phyloP scores from a whole-genome alignment of 2,329 filamentous ascomycete genomes.

The Penicillium polonicum region DNA sequence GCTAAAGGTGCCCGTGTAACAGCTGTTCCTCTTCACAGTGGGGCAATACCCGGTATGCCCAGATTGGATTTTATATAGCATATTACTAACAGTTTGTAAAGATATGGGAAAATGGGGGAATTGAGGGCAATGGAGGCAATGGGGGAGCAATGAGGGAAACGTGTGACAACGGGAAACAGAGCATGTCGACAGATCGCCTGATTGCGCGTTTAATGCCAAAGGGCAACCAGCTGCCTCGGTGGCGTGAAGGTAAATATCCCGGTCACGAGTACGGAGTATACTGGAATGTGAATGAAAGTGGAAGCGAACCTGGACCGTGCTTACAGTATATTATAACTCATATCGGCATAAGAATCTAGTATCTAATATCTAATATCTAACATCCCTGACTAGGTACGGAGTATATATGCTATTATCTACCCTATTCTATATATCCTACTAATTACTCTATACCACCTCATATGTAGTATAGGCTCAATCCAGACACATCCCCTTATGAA shows the following conservation, averaged over 20 bases:
- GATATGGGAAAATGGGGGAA: neutral
- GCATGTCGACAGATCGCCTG: constrained; percentile 3
- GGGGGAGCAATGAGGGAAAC: neutral
- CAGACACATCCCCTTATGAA: neutral
- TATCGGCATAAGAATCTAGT: neutral
- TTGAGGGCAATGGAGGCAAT: neutral
- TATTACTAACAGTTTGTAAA: neutral
- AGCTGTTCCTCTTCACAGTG: constrained; percentile 17
- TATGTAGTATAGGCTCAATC: neutral
- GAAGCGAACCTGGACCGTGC: constrained; percentile 2
- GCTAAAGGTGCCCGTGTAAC: constrained; percentile 15
- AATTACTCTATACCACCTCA: no score
- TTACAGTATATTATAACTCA: neutral
- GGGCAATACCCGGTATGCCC: constrained; percentile 5
- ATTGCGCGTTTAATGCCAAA: constrained; percentile 1
- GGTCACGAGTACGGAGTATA: neutral
- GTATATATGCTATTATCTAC: no score
- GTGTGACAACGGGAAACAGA: neutral
- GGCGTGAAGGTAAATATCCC: constrained; percentile 7
- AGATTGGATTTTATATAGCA: neutral
- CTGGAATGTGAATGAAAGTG: constrained; percentile 1
- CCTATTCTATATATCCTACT: no score
- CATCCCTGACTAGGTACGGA: no score
- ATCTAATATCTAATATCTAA: neutral
- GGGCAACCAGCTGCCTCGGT: constrained; percentile 4